Conservation (phyloP, 768 basidiomycete genomes). For the Leucosporidium scottii region DNA sequence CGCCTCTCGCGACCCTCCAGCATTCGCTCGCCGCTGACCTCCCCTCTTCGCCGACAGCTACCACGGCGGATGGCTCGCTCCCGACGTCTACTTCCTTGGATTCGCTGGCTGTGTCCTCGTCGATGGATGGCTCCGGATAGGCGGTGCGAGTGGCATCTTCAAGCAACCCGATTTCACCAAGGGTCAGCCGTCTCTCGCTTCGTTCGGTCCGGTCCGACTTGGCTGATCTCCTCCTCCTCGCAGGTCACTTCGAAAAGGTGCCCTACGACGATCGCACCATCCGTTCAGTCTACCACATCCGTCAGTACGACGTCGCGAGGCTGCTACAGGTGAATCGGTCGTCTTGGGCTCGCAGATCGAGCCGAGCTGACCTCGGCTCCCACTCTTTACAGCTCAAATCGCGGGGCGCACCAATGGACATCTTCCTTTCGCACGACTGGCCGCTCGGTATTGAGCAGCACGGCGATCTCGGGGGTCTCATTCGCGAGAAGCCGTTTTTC, state of each 20-base stretch:
- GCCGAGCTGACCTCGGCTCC: neutral
- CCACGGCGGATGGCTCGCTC: constrained; percentile 94
- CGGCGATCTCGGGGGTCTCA: constrained; percentile 59
- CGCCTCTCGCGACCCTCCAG: neutral
- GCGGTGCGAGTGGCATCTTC: constrained; percentile 88
- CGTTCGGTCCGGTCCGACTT: neutral
- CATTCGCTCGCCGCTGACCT: neutral
- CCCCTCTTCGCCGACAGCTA: constrained; percentile 52
- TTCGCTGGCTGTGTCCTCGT: constrained; percentile 81
- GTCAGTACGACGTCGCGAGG: constrained; percentile 73
- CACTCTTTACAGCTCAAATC: constrained; percentile 12
- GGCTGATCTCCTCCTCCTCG: neutral
- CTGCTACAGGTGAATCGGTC: constrained; percentile 51
- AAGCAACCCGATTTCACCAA: constrained; percentile 64
- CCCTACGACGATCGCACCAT: constrained; percentile 70
- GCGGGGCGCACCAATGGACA: constrained; percentile 44
- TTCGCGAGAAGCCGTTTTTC: constrained; percentile 73
- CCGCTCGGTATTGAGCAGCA: constrained; percentile 74
- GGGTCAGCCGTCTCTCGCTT: constrained; percentile 44
- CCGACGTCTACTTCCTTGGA: constrained; percentile 93
- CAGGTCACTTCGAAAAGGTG: constrained; percentile 66
- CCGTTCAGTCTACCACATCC: constrained; percentile 81
- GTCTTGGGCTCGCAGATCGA: neutral
- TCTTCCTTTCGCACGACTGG: constrained; percentile 98
- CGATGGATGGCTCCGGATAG: constrained; percentile 71